Conservation (phyloP, 2,329 filamentous ascomycete genomes). For the Penicillium sp. region DNA sequence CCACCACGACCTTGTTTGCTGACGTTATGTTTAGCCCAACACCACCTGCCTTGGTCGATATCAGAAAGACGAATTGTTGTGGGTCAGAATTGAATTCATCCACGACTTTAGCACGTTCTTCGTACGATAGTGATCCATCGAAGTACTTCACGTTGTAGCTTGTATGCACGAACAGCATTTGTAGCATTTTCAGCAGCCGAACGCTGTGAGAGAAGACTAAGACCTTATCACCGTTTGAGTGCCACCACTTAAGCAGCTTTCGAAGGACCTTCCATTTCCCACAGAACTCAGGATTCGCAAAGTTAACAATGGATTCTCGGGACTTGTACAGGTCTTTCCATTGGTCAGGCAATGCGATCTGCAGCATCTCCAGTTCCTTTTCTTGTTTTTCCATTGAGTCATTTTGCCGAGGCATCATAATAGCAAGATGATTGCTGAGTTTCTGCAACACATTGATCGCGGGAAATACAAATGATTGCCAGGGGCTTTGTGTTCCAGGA, state of each 20-base stretch:
- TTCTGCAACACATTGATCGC: slow-evolving; percentile 82
- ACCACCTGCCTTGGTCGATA: slow-evolving; percentile 90
- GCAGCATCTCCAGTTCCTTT: slow-evolving; percentile 75
- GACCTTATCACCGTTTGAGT: slow-evolving; percentile 88
- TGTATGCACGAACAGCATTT: slow-evolving; percentile 83
- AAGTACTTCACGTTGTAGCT: slow-evolving; percentile 90
- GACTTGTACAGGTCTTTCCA: slow-evolving; percentile 76
- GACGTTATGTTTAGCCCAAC: slow-evolving; percentile 96
- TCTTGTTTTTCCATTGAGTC: slow-evolving; percentile 74
- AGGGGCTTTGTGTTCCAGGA: slow-evolving; percentile 63
- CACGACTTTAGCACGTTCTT: slow-evolving; percentile 79
- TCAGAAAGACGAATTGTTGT: slow-evolving; percentile 89
- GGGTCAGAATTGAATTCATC: slow-evolving; percentile 91
- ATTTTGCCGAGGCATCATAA: slow-evolving; percentile 71
- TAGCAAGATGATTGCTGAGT: slow-evolving; percentile 87
- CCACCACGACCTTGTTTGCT: slow-evolving; percentile 96
- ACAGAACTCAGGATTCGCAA: slow-evolving; percentile 87
- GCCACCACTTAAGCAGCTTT: slow-evolving; percentile 87
- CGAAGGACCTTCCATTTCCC: slow-evolving; percentile 95
- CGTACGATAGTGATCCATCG: slow-evolving; percentile 81
- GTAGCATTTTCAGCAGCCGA: slow-evolving; percentile 78
- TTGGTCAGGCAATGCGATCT: slow-evolving; percentile 72
- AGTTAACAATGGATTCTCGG: slow-evolving; percentile 77
- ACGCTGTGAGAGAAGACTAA: slow-evolving; percentile 95
- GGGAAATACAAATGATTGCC: slow-evolving; percentile 82